Percentiles rank a stretch among this genome's conserved stretches.
These are phyloP conservation scores for Aquilaria malaccensis DNA, from an alignment of 345 rosid species.

Conservation along the genomic window DNA sequence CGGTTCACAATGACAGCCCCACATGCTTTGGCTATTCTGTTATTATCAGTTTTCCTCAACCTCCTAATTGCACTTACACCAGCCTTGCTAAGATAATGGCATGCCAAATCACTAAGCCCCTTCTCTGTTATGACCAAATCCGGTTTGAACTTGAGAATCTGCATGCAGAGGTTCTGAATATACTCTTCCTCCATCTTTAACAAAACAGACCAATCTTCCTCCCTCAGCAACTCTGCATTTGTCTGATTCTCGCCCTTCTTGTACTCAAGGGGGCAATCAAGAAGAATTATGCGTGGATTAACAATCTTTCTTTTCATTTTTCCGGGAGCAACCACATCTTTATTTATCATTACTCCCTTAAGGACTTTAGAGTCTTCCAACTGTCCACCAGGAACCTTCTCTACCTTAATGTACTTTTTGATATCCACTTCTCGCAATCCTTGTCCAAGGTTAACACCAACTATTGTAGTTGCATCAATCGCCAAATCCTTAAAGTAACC, in stretches of 20 bases:
- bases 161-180: constrained; percentile 70
- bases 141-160: constrained; percentile 84
- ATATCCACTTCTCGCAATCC: constrained; percentile 95
- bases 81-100: constrained; percentile 89
- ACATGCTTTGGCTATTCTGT: constrained; percentile 92
- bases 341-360: constrained; percentile 92
- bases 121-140: constrained; percentile 90
- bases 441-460: constrained; percentile 94
- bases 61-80: constrained; percentile 95
- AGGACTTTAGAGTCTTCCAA: constrained; percentile 88
- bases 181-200: constrained; percentile 93
- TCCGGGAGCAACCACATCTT: constrained; percentile 92
- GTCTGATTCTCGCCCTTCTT: constrained; percentile 99
- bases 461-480: constrained; percentile 75
- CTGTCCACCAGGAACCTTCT: constrained; percentile 97
- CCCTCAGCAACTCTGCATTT: constrained; percentile 82
- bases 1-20: constrained; percentile 95
- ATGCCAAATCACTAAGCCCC: constrained; percentile 96
- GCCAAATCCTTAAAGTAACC: constrained; percentile 66
- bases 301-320: constrained; percentile 93
- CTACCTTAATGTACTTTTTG: constrained; percentile 85
- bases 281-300: constrained; percentile 80
- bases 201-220: constrained; percentile 89
- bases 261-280: constrained; percentile 94
- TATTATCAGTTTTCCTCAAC: constrained; percentile 85